Base-by-base conservation (phyloP, 257 asterid species). In the Striga asiatica region DNA sequence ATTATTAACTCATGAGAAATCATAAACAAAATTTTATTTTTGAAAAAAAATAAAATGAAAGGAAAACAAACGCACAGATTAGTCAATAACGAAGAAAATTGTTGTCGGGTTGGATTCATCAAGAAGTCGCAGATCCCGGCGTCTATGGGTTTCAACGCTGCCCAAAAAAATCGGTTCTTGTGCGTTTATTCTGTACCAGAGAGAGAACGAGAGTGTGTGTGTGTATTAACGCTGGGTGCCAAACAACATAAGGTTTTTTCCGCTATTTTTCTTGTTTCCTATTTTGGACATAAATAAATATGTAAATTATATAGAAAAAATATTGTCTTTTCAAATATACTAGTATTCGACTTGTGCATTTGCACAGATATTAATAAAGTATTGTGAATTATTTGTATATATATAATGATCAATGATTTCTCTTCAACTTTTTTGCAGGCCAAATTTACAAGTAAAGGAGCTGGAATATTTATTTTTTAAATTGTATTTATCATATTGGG, bases 41-140 rank as follows among this genome's bases (percentile, higher is more conserved):
- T n/a, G 38, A 32, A 32, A 32, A 32, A 3, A 6, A 32, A 27
- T 3, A 27, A n/a, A 18, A 39, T 20, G 17, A 62, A 50, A 50
- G 45, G 53, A 54, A 45, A 42, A 11, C 45, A 41, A 27, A 61
- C 76, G 19, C 61, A 71, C 73, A 18, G 48, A 49, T 48, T 23
- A 29, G 50, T 58, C 34, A 55, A 54, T 29, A 62, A 28, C 41
- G 55, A 29, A 10, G 61, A 68, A 57, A 43, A 54, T 18, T 51
- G 31, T n/a, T 50, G 58, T 17, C 35, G 18, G 41, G 65, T 49
- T 41, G 66, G 58, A 56, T 58, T 53, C 71, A 68, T 72, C 72
- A 55, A 77, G 7, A 58, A 68, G 56, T 70, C 68, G 41, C 78
- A 72, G 81, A 82, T 77, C 82, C 81, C 73, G 34, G 62, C 61